Percentiles rank a stretch among this genome's conserved stretches.
These are phyloP conservation scores for Salix caprea DNA, from an alignment of 345 rosid species.

Conservation along the genomic window DNA sequence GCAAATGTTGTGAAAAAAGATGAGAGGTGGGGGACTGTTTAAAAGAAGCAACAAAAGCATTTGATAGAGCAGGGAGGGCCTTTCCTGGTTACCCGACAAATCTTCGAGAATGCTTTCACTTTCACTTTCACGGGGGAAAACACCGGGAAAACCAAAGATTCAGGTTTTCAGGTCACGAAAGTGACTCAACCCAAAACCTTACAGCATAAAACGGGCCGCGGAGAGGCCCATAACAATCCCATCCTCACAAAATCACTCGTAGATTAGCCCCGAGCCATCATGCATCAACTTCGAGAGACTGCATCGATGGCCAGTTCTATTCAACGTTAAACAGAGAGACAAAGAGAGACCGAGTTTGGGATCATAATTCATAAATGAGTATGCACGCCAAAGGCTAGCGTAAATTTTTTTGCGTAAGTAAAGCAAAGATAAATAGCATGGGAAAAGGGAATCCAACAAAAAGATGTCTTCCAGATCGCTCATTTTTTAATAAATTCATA, in stretches of 20 bases:
- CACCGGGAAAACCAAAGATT: no score
- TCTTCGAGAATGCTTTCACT: not conserved
- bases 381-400: constrained; percentile 14
- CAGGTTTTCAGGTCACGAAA: not conserved
- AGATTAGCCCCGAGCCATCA: not conserved
- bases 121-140: no score
- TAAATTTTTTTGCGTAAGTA: constrained; percentile 13
- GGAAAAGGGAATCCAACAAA: constrained; percentile 16
- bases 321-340: not conserved
- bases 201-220: not conserved
- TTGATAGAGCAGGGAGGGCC: no score
- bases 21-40: not conserved
- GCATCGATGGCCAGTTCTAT: not conserved
- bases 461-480: constrained; percentile 19
- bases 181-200: not conserved
- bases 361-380: not conserved
- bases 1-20: not conserved
- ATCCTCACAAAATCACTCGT: not conserved
- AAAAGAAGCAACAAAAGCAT: not conserved
- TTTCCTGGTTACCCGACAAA: not conserved
- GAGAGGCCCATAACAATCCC: not conserved
- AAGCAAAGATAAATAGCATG: constrained; percentile 23
- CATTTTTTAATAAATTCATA: constrained; percentile 13
- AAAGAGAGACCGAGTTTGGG: not conserved
- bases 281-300: not conserved